These are phyloP conservation scores for Parietaria judaica DNA, from an alignment of 306 rosid species.

Conservation along the genomic window DNA sequence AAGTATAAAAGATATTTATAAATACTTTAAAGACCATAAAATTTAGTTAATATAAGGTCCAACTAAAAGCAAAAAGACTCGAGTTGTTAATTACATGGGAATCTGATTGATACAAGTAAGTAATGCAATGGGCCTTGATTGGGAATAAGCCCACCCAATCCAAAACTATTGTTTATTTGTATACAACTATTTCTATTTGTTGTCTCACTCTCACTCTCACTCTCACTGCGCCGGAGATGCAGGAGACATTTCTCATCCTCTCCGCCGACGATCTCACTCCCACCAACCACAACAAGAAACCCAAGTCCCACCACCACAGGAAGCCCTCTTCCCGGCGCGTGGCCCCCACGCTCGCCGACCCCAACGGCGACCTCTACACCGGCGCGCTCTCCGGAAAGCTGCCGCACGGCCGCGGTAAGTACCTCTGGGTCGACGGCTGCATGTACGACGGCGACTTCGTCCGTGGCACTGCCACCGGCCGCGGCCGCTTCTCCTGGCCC, in stretches of 20 bases:
- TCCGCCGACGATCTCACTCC: conserved; percentile 18
- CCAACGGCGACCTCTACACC: conserved; percentile 80
- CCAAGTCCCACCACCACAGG: conserved; percentile 7
- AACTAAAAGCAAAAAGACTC: no score
- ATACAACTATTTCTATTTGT: no score
- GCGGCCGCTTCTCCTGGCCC: conserved; percentile 90
- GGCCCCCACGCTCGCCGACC: conserved; percentile 19
- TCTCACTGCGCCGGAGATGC: conserved; percentile 25
- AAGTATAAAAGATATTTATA: no score
- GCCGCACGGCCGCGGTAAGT: conserved; percentile 83
- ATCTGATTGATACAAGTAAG: no score
- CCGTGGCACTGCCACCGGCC: conserved; percentile 74
- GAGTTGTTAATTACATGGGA: no score
- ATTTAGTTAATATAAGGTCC: no score
- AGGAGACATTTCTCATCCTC: conserved; percentile 31
- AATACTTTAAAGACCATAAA: no score
- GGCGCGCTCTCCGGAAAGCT: conserved; percentile 57
- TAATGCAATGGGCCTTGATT: no score
- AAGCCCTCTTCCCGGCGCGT: conserved; percentile 35
- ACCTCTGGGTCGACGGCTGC: conserved; percentile 84
- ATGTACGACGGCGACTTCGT: conserved; percentile 90
- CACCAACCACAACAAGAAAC: not conserved
- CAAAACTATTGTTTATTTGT: no score
- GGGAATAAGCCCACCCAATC: no score
- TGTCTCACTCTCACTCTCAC: no score